These are phyloP conservation scores for Cutaneotrichosporon daszewskae DNA, from an alignment of 1,284 basidiomycete species.

Conservation along the genomic window DNA sequence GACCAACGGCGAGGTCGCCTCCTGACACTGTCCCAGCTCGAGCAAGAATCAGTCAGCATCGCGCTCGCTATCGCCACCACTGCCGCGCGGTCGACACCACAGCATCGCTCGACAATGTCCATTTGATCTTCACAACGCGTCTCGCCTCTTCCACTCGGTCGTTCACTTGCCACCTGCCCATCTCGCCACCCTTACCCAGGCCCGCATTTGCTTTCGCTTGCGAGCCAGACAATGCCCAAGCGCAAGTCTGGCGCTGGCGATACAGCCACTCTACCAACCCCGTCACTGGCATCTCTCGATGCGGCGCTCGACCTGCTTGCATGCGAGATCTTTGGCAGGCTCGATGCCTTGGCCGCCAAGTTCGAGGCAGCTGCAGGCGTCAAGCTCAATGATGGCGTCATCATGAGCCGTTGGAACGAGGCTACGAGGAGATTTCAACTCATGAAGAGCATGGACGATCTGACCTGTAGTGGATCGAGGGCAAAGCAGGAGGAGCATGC, in stretches of 20 bases:
- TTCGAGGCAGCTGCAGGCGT: constrained; percentile 37
- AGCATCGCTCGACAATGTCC: background rate
- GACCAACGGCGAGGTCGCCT: too few species aligned
- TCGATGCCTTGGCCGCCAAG: constrained; percentile 28
- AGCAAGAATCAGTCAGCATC: constrained; percentile 1
- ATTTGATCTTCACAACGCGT: too few species aligned
- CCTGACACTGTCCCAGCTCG: too few species aligned
- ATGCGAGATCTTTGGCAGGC: constrained; percentile 36
- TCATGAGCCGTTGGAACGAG: constrained; percentile 38
- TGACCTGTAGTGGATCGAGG: constrained; percentile 23
- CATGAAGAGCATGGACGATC: constrained; percentile 41
- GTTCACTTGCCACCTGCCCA: too few species aligned
- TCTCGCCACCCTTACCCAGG: too few species aligned
- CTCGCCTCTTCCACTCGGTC: too few species aligned
- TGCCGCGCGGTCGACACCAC: background rate
- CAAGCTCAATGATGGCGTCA: constrained; percentile 35
- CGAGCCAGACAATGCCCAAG: constrained; percentile 10
- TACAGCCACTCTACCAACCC: background rate
- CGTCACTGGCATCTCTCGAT: constrained; percentile 33
- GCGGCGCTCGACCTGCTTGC: constrained; percentile 42
- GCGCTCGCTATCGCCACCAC: background rate
- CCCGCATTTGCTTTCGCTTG: too few species aligned
- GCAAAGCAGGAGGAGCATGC: constrained; percentile 1
- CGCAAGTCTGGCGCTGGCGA: constrained; percentile 6
- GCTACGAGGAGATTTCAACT: constrained; percentile 41